Evolutionary conservation across 805 yeast genomes (phyloP).

Genomic region (Wickerhamomyces xylosicus): DNA sequence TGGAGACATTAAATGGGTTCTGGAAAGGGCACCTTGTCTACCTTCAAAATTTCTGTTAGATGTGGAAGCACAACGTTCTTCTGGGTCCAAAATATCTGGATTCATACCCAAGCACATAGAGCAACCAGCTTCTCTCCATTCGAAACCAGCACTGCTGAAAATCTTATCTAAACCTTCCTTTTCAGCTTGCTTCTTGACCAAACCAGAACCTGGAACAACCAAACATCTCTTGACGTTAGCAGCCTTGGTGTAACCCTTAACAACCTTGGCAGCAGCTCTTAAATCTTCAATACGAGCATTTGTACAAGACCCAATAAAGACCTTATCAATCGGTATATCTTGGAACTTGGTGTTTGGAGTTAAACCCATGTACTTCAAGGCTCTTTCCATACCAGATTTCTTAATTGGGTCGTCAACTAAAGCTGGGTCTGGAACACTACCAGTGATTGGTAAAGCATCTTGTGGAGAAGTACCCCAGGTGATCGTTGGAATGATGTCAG

Average conservation of each 20-base stretch:
- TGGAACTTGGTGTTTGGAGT: slow-evolving; percentile 69
- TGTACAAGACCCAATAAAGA: slow-evolving; percentile 96
- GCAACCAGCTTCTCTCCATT: slow-evolving; percentile 99
- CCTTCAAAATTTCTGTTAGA: slow-evolving; percentile 99
- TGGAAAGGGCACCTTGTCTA: slow-evolving; percentile 92
- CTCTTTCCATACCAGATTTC: slow-evolving; percentile 81
- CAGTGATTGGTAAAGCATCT: slow-evolving; percentile 94
- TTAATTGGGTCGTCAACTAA: slow-evolving; percentile 59
- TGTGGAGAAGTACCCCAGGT: slow-evolving; percentile 99
- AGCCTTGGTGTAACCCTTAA: slow-evolving; percentile 83
- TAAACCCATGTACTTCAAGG: slow-evolving; percentile 88
- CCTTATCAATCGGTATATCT: slow-evolving; percentile 79
- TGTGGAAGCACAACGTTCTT: slow-evolving; percentile 97
- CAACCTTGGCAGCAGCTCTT: slow-evolving; percentile 90
- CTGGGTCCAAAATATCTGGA: slow-evolving; percentile 91
- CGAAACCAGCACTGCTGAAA: slow-evolving; percentile 87
- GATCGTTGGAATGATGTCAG: slow-evolving; percentile 87
- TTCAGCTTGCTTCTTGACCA: slow-evolving; percentile 90
- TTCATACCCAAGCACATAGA: slow-evolving; percentile 99
- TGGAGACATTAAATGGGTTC: slow-evolving; percentile 97
- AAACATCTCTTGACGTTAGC: slow-evolving; percentile 69
- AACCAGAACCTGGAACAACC: slow-evolving; percentile 97
- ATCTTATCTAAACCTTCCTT: slow-evolving; percentile 88
- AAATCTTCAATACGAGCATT: slow-evolving; percentile 96
- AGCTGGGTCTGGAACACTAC: slow-evolving; percentile 85